Evolutionary conservation across 2,329 filamentous ascomycete genomes (phyloP), one percentile per base, ranked within the genome.

Genomic region (Westerdykella aurantiaca): DNA sequence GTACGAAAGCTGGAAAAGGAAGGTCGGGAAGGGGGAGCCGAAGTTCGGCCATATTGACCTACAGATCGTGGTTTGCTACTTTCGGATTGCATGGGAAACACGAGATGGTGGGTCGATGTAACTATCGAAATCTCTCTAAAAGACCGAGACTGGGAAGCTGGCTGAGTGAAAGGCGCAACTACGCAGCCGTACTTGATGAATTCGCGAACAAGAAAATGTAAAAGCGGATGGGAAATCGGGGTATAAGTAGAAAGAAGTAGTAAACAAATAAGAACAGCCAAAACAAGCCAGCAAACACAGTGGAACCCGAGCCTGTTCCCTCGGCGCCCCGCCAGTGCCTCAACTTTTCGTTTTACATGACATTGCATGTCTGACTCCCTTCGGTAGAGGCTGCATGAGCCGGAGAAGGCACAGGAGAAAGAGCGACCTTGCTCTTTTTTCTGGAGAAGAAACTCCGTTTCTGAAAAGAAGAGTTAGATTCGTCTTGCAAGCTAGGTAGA

Each of bases 371-470:
- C 41, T 46, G 43, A n/a, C 43, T 43, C 4, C 46, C 46, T 38
- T 46, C 40, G n/a, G 31, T 40, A 13, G 43, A 23, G 9, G 42
- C 14, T 10, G 42, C 44, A 9, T 31, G 31, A 10, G 42, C 38
- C 22, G 40, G 37, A 13, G 13, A 21, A 21, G 18, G 18, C 18
- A 21, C 37, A 3, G 44, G 29, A 22, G 23, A 42, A 4, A 29
- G 25, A 4, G 25, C 7, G 35, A 13, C 16, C 23, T 40, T 29
- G 25, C 31, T 17, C 39, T 37, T 25, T 31, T 22, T 35, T 37
- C 45, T 60, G 38, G 52, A 60, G 1, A 60, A 39, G 16, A 57
- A 57, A 16, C 45, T 51, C 41, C 48, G 54, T 48, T 55, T 61
- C 39, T 61, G 61, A 50, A 57, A 42, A 22, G n/a, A 12, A 4